A percentile compares a stretch with the other conserved stretches of the same genome.
These are phyloP conservation scores for Yamadazyma friedrichii DNA, from an alignment of 1,139 yeast species.

Conservation along the genomic window DNA sequence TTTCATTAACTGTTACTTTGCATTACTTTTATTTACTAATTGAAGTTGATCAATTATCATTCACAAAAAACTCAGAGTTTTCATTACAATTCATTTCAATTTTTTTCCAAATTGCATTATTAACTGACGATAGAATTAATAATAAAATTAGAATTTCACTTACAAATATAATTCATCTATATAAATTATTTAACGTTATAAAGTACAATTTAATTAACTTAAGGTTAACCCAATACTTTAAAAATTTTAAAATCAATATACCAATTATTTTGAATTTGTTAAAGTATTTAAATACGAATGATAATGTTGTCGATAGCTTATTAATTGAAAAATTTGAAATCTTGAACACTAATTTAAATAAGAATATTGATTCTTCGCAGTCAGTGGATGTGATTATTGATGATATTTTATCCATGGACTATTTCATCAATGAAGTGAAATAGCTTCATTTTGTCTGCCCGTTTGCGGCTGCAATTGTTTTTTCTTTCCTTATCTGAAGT, in stretches of 20 bases:
- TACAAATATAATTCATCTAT: slow-evolving; percentile 30
- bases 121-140: slow-evolving; percentile 17
- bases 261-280: slow-evolving; percentile 29
- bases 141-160: slow-evolving; percentile 15
- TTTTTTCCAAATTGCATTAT: slow-evolving; percentile 36
- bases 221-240: neutral
- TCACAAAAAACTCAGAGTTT: slow-evolving; percentile 39
- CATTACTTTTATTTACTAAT: slow-evolving; percentile 40
- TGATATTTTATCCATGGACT: neutral
- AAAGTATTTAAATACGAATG: slow-evolving; percentile 13
- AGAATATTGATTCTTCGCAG: neutral
- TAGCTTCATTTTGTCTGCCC: too few relatives aligned
- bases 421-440: too few relatives aligned
- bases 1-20: slow-evolving; percentile 33
- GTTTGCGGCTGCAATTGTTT: too few relatives aligned
- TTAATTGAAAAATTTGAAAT: slow-evolving; percentile 2
- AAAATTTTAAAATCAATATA: slow-evolving; percentile 20
- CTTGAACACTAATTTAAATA: neutral
- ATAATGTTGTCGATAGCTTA: slow-evolving; percentile 1
- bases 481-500: too few relatives aligned
- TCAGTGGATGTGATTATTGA: too few relatives aligned
- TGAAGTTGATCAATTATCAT: slow-evolving; percentile 41
- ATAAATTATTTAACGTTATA: slow-evolving; percentile 37
- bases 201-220: slow-evolving; percentile 26
- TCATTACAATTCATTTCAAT: slow-evolving; percentile 43